These are phyloP conservation scores for Strigomonas culicis DNA, from an alignment of 208 protist species.

Conservation along the genomic window DNA sequence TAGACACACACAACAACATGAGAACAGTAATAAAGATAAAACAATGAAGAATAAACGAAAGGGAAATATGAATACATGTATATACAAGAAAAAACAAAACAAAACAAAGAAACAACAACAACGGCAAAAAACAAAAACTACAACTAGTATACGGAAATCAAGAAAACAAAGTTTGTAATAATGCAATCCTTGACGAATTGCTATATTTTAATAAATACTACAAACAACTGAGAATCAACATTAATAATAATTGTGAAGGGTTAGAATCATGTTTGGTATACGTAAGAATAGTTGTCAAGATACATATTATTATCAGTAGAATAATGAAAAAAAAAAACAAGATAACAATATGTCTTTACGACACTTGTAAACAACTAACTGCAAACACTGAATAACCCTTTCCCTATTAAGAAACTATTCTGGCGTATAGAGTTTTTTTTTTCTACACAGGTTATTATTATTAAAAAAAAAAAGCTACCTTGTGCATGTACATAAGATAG, in stretches of 20 bases:
- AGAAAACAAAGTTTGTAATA: neutral
- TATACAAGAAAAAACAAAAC: neutral
- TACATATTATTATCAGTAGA: conserved; percentile 13
- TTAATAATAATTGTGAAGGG: conserved; percentile 3
- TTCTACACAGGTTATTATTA: neutral
- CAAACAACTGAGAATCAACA: neutral
- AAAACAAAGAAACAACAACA: conserved; percentile 10
- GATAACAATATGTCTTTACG: neutral
- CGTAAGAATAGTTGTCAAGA: conserved; percentile 11
- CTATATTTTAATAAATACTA: conserved; percentile 3
- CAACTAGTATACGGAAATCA: neutral
- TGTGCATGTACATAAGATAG: neutral
- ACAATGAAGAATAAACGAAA: neutral
- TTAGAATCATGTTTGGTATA: conserved; percentile 4
- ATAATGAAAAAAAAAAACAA: conserved; percentile 12
- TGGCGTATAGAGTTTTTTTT: conserved; percentile 4
- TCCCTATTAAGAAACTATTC: neutral
- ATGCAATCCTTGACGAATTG: neutral
- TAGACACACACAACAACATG: neutral
- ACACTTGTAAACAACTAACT: neutral
- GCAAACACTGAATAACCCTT: neutral
- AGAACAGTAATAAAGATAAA: neutral
- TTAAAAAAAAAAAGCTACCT: neutral
- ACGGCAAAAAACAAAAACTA: neutral
- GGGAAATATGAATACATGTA: neutral